phyloP scores from a whole-genome alignment of 495 filamentous ascomycete genomes.

The Daldinia bambusicola region DNA sequence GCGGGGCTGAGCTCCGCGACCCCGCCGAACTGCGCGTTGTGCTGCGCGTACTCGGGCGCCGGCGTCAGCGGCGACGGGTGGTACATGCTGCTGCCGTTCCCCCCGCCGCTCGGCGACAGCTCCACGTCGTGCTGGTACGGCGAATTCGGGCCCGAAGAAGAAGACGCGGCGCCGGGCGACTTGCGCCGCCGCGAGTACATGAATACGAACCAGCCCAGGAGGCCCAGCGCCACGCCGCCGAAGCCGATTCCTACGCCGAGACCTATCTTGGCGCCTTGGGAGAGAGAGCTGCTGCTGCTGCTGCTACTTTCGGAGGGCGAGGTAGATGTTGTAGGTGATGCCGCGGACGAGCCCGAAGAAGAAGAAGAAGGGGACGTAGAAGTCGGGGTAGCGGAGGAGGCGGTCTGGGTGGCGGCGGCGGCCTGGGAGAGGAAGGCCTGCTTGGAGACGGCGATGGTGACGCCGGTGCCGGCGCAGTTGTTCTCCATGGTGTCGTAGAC shows the following conservation, averaged over 20 bases:
- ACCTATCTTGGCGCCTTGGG: constrained; percentile 31
- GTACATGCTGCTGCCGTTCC: background rate
- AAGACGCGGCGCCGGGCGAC: too few species aligned
- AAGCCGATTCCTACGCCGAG: constrained; percentile 37
- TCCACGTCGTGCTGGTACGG: constrained; percentile 29
- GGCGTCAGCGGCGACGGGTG: background rate
- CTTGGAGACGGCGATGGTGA: constrained; percentile 43
- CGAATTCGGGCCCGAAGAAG: background rate
- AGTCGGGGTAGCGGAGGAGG: constrained; percentile 4
- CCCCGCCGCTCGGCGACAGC: constrained; percentile 19
- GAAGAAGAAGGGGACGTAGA: constrained; percentile 5
- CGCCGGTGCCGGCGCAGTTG: constrained; percentile 52
- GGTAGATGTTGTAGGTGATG: background rate
- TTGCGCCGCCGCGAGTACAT: constrained; percentile 36
- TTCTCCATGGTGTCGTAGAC: constrained; percentile 54
- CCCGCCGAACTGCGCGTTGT: constrained; percentile 34
- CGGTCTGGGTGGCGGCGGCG: constrained; percentile 50
- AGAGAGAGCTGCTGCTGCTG: constrained; percentile 5
- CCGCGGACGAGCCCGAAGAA: constrained; percentile 11
- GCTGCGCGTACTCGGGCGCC: constrained; percentile 36
- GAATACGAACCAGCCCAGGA: constrained; percentile 46
- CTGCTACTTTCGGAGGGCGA: background rate
- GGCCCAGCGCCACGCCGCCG: constrained; percentile 22
- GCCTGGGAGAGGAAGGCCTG: constrained; percentile 42
- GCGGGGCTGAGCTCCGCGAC: constrained; percentile 31